Conservation (phyloP, 208 protist genomes). For the Lotmaria passim region DNA sequence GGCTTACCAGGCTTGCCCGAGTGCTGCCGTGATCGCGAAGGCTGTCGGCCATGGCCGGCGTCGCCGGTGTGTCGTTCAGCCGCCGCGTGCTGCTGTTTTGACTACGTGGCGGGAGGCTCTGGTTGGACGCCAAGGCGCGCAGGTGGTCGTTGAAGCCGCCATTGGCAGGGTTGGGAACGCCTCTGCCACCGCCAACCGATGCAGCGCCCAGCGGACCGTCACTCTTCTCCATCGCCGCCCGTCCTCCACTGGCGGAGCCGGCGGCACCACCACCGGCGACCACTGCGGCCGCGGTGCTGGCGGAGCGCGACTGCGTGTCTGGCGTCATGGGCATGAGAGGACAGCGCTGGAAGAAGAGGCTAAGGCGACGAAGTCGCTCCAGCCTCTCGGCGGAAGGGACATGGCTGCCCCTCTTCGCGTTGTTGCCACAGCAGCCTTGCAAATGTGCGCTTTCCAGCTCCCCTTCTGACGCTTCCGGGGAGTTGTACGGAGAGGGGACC, state of each 20-base stretch:
- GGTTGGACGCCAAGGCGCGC: conserved; percentile 16
- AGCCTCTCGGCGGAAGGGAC: conserved; percentile 4
- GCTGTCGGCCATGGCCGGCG: conserved; percentile 11
- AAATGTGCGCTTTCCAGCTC: background rate
- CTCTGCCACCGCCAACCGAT: background rate
- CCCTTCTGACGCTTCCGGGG: background rate
- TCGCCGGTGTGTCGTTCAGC: conserved; percentile 16
- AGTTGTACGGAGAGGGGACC: background rate
- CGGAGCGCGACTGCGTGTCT: conserved; percentile 4
- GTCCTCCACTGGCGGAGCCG: background rate
- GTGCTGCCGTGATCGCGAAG: background rate
- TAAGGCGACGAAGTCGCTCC: conserved; percentile 15
- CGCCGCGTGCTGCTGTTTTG: conserved; percentile 26
- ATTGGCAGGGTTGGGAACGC: background rate
- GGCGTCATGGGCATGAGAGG: conserved; percentile 31
- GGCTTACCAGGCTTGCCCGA: background rate
- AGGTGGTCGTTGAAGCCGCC: conserved; percentile 3
- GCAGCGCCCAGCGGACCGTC: background rate
- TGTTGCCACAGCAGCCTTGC: background rate
- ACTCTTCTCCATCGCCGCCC: background rate
- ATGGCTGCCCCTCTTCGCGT: background rate
- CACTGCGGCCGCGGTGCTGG: conserved; percentile 5
- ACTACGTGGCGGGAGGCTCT: conserved; percentile 22
- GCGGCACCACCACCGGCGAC: background rate
- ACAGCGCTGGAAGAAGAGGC: conserved; percentile 28